Evolutionary conservation across 2,329 filamentous ascomycete genomes (phyloP).

Genomic region (Ophiosphaerella korrae): DNA sequence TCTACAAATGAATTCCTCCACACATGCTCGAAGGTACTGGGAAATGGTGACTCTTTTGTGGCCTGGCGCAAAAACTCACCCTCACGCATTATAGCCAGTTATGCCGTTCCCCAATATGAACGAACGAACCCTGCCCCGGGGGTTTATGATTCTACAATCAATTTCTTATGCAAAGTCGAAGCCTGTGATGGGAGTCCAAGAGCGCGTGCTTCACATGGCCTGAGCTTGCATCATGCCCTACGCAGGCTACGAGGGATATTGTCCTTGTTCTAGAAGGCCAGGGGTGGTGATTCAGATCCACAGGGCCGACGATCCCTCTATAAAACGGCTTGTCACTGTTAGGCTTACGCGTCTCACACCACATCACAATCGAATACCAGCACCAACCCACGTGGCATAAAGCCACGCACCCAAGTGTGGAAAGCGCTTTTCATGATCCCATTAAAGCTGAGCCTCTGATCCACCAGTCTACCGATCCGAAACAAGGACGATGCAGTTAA

Average conservation of each 20-base stretch:
- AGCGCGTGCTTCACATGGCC: no score
- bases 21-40: no score
- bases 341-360: slow-evolving; percentile 14
- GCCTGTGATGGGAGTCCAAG: neutral
- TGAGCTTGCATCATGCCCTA: no score
- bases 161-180: neutral
- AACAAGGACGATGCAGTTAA: slow-evolving; percentile 2
- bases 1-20: no score
- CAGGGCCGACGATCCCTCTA: slow-evolving; percentile 4
- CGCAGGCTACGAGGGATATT: no score
- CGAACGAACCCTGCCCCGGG: neutral
- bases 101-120: neutral
- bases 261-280: slow-evolving; percentile 17
- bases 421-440: slow-evolving; percentile 1
- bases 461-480: slow-evolving; percentile 5
- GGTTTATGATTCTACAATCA: neutral
- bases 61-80: no score
- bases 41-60: no score
- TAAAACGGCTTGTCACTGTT: slow-evolving; percentile 3
- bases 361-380: slow-evolving; percentile 13
- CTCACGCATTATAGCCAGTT: neutral
- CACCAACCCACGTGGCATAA: slow-evolving; percentile 15
- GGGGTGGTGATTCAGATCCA: slow-evolving; percentile 7
- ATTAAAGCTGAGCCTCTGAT: slow-evolving; percentile 12
- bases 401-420: slow-evolving; percentile 28